Evolutionary conservation across 345 rosid species (phyloP), one percentile per base, ranked within the genome.

Genomic region (Alliaria petiolata): DNA sequence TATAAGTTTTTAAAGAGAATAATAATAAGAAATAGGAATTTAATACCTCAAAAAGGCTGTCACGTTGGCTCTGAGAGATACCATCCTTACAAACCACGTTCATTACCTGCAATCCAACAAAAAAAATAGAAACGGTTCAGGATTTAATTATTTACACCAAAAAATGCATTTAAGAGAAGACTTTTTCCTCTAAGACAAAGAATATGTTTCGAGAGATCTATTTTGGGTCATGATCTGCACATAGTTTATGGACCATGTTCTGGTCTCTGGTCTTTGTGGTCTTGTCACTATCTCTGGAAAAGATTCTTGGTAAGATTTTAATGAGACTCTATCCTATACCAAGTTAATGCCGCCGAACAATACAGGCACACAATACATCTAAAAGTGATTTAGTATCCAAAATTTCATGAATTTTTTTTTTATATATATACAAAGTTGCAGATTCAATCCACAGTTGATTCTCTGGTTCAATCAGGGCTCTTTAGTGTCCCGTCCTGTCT

Each of bases 1-100:
- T 64, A 43, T 7, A 16, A 42, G 4, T 31, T 46, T 45, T 3
- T 2, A 15, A 4, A 15, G 25, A 61, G 0, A 57, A 34, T 13
- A 45, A 14, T 26, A 42, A 15, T 12, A n/a, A 63, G 42, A 65
- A 39, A 16, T 26, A 50, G 46, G 47, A 50, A 47, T 66, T n/a
- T 13, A 44, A 40, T 82, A 88, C 99, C 96, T 91, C 96, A 6
- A 46, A 52, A 16, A 95, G 62, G 73, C 82, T 85, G 60, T 69
- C 84, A 31, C 67, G 75, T 56, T 95, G 89, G 54, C 81, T 80
- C 50, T 86, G 84, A 13, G 86, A 44, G 30, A 86, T 81, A 19
- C 86, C 88, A 8, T 83, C 88, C 83, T 89, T 85, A 72, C 84
- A 79, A 67, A 83, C 78, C 17, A 91, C 83, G 74, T 95, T 93